These are phyloP conservation scores for Omphalea diandra DNA, from an alignment of 441 rosid genomes.

Conservation along the genomic window DNA sequence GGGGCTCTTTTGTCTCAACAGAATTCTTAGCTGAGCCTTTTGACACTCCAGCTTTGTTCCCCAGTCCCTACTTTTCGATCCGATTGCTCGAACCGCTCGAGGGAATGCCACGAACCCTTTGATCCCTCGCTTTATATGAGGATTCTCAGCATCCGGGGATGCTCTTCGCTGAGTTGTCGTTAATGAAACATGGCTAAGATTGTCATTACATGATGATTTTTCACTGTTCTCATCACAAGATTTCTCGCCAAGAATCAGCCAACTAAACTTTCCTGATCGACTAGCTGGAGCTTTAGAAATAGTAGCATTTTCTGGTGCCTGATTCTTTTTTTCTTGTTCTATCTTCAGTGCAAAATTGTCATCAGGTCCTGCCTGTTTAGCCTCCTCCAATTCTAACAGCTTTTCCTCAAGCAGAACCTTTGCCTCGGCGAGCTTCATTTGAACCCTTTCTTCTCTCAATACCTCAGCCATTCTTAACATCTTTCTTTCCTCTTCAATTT, in stretches of 20 bases:
- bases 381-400: constrained; percentile 44
- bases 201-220: constrained; percentile 25
- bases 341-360: constrained; percentile 3
- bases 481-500: constrained; percentile 74
- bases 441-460: constrained; percentile 83
- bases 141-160: constrained; percentile 63
- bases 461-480: constrained; percentile 73
- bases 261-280: constrained; percentile 34
- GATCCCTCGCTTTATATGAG: constrained; percentile 79
- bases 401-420: constrained; percentile 68
- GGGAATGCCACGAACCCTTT: constrained; percentile 87
- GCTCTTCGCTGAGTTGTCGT: constrained; percentile 32
- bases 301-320: constrained; percentile 15
- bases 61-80: constrained; percentile 69
- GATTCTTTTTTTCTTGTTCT: constrained; percentile 22
- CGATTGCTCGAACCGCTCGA: constrained; percentile 59
- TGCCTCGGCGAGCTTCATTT: constrained; percentile 82
- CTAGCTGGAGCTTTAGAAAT: constrained; percentile 8
- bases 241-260: constrained; percentile 32
- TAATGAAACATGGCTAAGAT: constrained; percentile 20
- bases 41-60: constrained; percentile 80
- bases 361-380: constrained; percentile 16
- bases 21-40: constrained; percentile 64
- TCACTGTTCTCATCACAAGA: constrained; percentile 18
- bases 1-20: constrained; percentile 55